Evolutionary conservation across 2,329 filamentous ascomycete genomes (phyloP), one percentile per base, ranked within the genome.

Genomic region (Sporothrix euskadiensis): DNA sequence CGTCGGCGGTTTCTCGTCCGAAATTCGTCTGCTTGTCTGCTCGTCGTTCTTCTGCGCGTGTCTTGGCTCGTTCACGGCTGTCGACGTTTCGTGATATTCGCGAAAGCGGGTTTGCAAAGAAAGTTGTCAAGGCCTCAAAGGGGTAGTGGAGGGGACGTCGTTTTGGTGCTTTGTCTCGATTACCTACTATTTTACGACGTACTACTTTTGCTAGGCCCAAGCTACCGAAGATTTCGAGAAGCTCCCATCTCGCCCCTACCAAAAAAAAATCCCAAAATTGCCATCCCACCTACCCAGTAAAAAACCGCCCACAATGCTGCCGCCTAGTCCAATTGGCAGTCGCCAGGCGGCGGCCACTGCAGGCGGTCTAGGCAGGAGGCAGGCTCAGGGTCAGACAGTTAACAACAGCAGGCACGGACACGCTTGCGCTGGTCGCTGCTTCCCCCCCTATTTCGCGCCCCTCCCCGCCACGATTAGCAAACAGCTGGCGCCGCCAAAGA

Each of bases 191-290:
- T 35, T 35, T 35, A 41, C 10, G 22, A 22, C 47, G 30, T 56
- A 41, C 10, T 35, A 22, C 47, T 56, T 56, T 56, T 22, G 9
- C 68, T 59, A 39, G 47, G 16, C 66, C 47, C 16, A 70, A 57
- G 52, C 52, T 70, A 59, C 68, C 54, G 68, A 56, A 70, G 68
- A 70, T 70, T 70, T 70, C 68, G 66, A 69, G 68, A 70, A 70
- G 68, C 68, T 70, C 68, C 68, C 66, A 69, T 69, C 49, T 44
- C 14, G n/a, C 52, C 52, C 52, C 52, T n/a, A 22, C 19, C 22
- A 7, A 22, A 54, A 54, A 19, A 69, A 69, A 69, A 26, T 32
- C n/a, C 52, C 30, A 69, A 69, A 69, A 54, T 69, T 69, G 66
- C 66, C 66, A 69, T 69, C 66, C 66, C 66, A 69, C 66, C 66